Conservation (phyloP, 1,284 basidiomycete species). For the Trichosporon ovoides region DNA sequence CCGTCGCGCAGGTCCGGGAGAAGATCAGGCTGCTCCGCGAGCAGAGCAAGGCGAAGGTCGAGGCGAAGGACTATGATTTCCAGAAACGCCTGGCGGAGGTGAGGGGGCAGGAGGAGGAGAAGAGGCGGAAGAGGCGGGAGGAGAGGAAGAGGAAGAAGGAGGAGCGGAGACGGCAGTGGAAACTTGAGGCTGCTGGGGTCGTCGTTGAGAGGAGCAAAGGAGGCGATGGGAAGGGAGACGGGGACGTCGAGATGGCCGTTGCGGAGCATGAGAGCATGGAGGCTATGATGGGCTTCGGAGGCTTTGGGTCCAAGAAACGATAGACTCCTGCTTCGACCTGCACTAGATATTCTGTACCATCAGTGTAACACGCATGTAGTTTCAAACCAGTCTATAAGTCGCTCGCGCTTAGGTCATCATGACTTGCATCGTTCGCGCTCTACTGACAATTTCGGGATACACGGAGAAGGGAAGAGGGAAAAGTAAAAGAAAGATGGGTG, state of each 20-base stretch:
- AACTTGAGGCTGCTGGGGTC: conserved; percentile 18
- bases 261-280: conserved; percentile 58
- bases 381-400: not conserved
- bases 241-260: conserved; percentile 19
- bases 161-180: conserved; percentile 3
- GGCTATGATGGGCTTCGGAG: conserved; percentile 85
- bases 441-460: conserved; percentile 7
- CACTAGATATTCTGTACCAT: not conserved
- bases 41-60: conserved; percentile 70
- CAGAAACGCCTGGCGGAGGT: conserved; percentile 79
- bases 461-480: not conserved
- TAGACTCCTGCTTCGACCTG: too few species aligned
- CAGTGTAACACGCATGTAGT: not conserved
- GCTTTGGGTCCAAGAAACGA: conserved; percentile 58
- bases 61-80: conserved; percentile 87
- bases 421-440: not conserved
- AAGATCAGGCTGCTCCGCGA: conserved; percentile 83
- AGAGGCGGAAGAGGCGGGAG: conserved; percentile 41
- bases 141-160: conserved; percentile 30
- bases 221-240: conserved; percentile 8
- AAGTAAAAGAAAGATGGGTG: not conserved
- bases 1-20: conserved; percentile 81
- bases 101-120: conserved; percentile 54
- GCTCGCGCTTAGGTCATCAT: not conserved
- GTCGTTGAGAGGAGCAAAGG: conserved; percentile 16